Conservation (phyloP, 768 basidiomycete genomes). For the Collybia mongolica region DNA sequence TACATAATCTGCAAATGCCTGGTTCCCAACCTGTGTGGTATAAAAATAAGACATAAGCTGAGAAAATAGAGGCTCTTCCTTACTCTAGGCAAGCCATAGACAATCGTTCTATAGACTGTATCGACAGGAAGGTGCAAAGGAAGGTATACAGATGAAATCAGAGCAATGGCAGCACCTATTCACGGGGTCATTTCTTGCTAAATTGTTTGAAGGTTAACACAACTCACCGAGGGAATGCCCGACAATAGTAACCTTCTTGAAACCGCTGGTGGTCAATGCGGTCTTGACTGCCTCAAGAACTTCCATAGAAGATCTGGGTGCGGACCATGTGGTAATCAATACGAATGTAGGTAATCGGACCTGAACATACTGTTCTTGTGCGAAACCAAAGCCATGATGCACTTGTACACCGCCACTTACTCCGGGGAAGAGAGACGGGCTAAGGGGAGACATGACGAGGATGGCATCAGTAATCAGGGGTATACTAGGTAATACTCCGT, state of each 20-base stretch:
- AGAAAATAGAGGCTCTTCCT: not conserved
- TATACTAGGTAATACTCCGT: conserved; percentile 1
- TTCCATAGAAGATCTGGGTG: conserved; percentile 19
- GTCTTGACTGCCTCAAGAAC: conserved; percentile 27
- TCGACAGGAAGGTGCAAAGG: conserved; percentile 31
- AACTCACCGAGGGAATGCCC: conserved; percentile 38
- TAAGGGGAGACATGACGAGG: conserved; percentile 14
- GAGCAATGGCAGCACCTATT: conserved; percentile 36
- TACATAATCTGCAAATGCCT: conserved; percentile 53
- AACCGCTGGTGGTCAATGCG: conserved; percentile 15
- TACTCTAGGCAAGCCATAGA: conserved; percentile 20
- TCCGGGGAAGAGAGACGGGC: conserved; percentile 23
- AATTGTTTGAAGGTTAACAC: conserved; percentile 13
- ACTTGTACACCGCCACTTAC: conserved; percentile 17
- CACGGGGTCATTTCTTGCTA: conserved; percentile 5
- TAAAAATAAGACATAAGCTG: not conserved
- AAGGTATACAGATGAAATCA: conserved; percentile 40
- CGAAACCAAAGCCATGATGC: conserved; percentile 21
- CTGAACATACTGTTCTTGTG: conserved; percentile 12
- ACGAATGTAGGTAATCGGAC: too few relatives aligned
- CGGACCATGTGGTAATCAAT: not conserved
- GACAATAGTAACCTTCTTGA: conserved; percentile 22
- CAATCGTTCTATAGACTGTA: conserved; percentile 13
- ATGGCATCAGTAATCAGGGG: conserved; percentile 19
- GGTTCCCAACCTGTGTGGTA: conserved; percentile 45